Percentiles rank a stretch among this genome's conserved stretches.
These are phyloP conservation scores for Capsicum chinense DNA, from an alignment of 257 asterid species.

Conservation along the genomic window DNA sequence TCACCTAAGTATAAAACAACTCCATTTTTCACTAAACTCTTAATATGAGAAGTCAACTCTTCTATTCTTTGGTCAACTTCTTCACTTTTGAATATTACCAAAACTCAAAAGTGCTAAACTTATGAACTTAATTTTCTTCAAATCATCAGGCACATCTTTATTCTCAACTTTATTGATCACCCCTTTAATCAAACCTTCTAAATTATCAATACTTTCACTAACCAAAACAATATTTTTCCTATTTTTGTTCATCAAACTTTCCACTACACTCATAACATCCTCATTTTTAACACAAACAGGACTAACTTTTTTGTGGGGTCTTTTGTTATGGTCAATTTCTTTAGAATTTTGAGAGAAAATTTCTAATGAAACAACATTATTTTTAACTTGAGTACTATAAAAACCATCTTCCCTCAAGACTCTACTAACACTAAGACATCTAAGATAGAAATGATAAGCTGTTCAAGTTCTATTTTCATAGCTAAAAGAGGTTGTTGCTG, in stretches of 20 bases:
- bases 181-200: conserved; percentile 54
- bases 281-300: conserved; percentile 39
- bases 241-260: conserved; percentile 22
- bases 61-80: conserved; percentile 37
- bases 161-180: conserved; percentile 63
- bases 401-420: conserved; percentile 94
- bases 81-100: conserved; percentile 54
- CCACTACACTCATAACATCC: conserved; percentile 42
- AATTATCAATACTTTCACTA: conserved; percentile 55
- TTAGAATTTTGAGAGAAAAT: conserved; percentile 36
- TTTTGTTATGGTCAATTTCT: conserved; percentile 7
- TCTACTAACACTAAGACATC: conserved; percentile 93
- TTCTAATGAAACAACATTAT: conserved; percentile 60
- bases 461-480: conserved; percentile 74
- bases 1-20: conserved; percentile 83
- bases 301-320: background rate
- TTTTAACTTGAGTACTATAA: conserved; percentile 77
- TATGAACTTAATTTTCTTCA: conserved; percentile 62
- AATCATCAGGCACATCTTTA: conserved; percentile 50
- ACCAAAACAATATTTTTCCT: conserved; percentile 58
- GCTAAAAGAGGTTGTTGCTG: conserved; percentile 69
- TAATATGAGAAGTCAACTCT: conserved; percentile 58
- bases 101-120: conserved; percentile 60
- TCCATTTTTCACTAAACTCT: conserved; percentile 60
- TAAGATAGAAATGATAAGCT: conserved; percentile 75